Conservation (phyloP, 176 grass and related monocot genomes). For the Carex parvula region DNA sequence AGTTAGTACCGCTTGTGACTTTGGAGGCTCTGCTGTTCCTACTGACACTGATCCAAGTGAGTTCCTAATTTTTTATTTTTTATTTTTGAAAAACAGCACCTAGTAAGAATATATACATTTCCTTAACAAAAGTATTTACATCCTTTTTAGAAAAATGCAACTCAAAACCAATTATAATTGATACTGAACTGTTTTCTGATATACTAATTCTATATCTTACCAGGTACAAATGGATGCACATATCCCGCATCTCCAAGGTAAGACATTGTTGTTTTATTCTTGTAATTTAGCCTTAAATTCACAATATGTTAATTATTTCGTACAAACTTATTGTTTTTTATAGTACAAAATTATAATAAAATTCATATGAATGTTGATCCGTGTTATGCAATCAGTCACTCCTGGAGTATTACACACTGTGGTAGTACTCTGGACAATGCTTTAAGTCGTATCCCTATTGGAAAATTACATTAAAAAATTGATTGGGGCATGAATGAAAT, state of each 20-base stretch:
- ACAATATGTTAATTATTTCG: not conserved
- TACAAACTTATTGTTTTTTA: not conserved
- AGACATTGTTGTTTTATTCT: not conserved
- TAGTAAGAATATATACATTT: constrained; percentile 17
- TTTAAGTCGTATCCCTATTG: not conserved
- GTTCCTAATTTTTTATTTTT: not conserved
- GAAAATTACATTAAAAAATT: not conserved
- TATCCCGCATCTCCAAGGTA: constrained; percentile 52
- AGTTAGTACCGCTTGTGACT: constrained; percentile 53
- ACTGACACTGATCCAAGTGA: constrained; percentile 51
- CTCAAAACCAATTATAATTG: not conserved
- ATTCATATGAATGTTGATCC: not conserved
- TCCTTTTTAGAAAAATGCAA: not conserved
- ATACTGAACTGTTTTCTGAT: not conserved
- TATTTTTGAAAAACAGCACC: not conserved
- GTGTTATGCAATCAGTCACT: not conserved
- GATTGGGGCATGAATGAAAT: not conserved
- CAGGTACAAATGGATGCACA: constrained; percentile 39
- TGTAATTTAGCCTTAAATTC: not conserved
- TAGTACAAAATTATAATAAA: not conserved
- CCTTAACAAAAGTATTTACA: not conserved
- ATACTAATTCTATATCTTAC: constrained; percentile 5
- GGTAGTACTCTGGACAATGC: not conserved
- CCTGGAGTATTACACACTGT: not conserved
- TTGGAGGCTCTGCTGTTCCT: constrained; percentile 40